phyloP scores from a whole-genome alignment of 2,329 filamentous ascomycete species.

The Pseudogymnoascus pannorum region DNA sequence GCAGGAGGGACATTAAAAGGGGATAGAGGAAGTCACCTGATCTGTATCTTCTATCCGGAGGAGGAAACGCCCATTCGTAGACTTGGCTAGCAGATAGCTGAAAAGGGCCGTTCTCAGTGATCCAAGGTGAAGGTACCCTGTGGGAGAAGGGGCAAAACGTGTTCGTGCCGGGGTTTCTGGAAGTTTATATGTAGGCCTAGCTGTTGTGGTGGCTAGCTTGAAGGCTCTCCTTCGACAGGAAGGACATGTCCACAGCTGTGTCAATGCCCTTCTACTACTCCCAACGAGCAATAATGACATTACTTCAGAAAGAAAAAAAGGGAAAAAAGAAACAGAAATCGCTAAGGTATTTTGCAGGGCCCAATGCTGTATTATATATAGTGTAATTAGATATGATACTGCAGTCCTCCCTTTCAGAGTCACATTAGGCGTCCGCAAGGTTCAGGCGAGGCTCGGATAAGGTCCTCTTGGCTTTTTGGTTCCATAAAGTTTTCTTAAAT shows the following conservation, averaged over 20 bases:
- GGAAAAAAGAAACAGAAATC: neutral
- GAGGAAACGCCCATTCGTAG: constrained; percentile 83
- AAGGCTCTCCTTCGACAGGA: constrained; percentile 16
- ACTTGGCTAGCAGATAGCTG: constrained; percentile 84
- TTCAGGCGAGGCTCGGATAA: neutral
- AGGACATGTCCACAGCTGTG: constrained; percentile 21
- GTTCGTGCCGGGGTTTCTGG: constrained; percentile 60
- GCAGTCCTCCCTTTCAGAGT: neutral
- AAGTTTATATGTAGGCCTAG: constrained; percentile 20
- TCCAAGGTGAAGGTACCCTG: constrained; percentile 86
- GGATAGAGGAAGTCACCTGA: constrained; percentile 46
- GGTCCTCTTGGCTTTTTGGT: neutral
- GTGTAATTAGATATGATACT: neutral
- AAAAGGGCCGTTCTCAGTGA: constrained; percentile 90
- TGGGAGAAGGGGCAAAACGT: constrained; percentile 92
- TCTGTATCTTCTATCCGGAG: constrained; percentile 94
- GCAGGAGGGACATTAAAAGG: constrained; percentile 8
- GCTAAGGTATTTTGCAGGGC: neutral
- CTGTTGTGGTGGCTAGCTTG: constrained; percentile 7
- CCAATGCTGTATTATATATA: constrained; percentile 3
- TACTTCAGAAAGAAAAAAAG: neutral
- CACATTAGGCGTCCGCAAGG: neutral
- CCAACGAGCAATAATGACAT: constrained; percentile 15
- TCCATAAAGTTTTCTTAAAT: neutral
- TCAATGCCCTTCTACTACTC: constrained; percentile 13